A percentile compares a stretch with the other conserved stretches of the same genome.
Conservation (phyloP, 306 rosid species). For the Vigna unguiculata region DNA sequence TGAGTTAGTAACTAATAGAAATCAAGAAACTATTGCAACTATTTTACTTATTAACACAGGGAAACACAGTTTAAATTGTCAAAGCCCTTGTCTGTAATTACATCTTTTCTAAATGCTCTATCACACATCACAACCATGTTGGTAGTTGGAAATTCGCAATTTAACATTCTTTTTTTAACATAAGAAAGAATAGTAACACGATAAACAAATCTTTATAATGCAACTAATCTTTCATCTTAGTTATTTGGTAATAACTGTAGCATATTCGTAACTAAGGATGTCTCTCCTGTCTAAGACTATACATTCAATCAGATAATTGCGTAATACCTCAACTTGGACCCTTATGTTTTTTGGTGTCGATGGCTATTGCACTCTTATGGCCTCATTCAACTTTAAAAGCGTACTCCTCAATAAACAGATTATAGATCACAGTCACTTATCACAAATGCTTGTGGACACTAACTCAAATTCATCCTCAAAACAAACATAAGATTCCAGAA, state of each 20-base stretch:
- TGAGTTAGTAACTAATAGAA: conserved; percentile 25
- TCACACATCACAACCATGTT: conserved; percentile 4
- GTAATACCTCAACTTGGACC: conserved; percentile 14
- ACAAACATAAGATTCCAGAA: conserved; percentile 5
- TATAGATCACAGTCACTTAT: not conserved
- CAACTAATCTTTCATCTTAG: conserved; percentile 1
- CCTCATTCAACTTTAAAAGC: not conserved
- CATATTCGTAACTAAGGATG: conserved; percentile 6
- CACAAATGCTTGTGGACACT: not conserved
- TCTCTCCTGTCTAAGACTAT: conserved; percentile 8
- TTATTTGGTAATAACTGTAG: not conserved
- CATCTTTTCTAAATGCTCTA: not conserved
- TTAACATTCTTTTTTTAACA: not conserved
- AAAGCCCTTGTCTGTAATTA: conserved; percentile 11
- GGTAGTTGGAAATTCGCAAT: not conserved
- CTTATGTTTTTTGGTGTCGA: too few relatives aligned
- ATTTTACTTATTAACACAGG: not conserved
- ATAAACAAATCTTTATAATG: not conserved
- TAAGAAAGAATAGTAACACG: not conserved
- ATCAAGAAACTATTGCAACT: not conserved
- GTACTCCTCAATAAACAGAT: conserved; percentile 4
- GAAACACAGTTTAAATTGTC: not conserved
- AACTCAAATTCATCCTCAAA: not conserved
- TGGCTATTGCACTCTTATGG: not conserved
- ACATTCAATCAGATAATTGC: not conserved